phyloP scores from a whole-genome alignment of 164 flowering plant species.

The Magnolia kwangsiensis region DNA sequence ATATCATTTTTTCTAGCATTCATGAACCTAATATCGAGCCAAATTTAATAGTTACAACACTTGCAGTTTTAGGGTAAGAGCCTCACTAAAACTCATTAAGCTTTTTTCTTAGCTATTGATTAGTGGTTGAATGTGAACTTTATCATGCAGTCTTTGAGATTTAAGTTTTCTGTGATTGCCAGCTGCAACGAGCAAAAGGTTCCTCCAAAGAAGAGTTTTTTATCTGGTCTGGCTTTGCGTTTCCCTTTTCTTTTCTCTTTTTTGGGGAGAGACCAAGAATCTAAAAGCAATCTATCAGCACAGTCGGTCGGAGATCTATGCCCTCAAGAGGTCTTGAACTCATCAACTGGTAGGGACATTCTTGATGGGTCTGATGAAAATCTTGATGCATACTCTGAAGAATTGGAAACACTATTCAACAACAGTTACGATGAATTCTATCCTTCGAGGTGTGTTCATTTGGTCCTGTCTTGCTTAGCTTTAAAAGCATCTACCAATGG shows the following conservation, averaged over 20 bases:
- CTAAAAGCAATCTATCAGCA: constrained; percentile 17
- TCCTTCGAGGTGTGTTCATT: constrained; percentile 33
- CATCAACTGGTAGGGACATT: constrained; percentile 18
- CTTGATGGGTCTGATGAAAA: constrained; percentile 19
- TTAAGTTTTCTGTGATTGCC: constrained; percentile 14
- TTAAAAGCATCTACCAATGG: neutral
- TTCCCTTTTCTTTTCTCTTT: constrained; percentile 68
- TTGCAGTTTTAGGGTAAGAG: constrained; percentile 61
- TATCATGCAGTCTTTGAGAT: neutral
- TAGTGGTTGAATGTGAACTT: neutral
- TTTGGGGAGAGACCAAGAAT: constrained; percentile 32
- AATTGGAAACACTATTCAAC: constrained; percentile 17
- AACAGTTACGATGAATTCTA: constrained; percentile 20
- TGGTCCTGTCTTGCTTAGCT: constrained; percentile 6
- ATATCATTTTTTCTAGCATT: constrained; percentile 47
- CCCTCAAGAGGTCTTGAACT: constrained; percentile 15
- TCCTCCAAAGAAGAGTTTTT: constrained; percentile 43
- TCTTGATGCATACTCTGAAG: constrained; percentile 25
- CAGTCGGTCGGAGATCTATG: constrained; percentile 8
- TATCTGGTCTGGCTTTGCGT: constrained; percentile 58
- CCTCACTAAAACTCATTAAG: neutral
- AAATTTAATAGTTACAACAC: constrained; percentile 56
- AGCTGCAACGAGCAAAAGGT: constrained; percentile 29
- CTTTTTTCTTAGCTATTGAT: neutral
- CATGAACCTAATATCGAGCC: constrained; percentile 68